Evolutionary conservation across 2,329 filamentous ascomycete genomes (phyloP), one percentile per base, ranked within the genome.

Genomic region (Ophiocordyceps australis): DNA sequence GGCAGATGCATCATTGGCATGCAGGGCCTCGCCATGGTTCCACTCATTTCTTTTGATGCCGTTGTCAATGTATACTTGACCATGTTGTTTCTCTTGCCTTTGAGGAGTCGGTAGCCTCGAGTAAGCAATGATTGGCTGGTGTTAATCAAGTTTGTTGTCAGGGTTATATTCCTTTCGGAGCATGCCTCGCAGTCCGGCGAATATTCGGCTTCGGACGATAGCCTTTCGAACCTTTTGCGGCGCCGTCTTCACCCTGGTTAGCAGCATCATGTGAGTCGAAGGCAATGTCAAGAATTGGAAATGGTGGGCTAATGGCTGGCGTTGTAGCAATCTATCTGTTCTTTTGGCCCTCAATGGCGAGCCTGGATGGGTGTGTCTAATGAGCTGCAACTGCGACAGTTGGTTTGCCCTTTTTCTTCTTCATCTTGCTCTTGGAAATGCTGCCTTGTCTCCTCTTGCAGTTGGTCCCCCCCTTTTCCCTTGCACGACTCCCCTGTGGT

Each of bases 361-460:
- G 38, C 67, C 63, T 3, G 69, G 62, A 4, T 75, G 69, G 68
- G 57, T 75, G 3, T 75, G 68, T 35, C 54, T 75, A 4, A 67
- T 72, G 50, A 68, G 65, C 37, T 76, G 70, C 39, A 74, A 74
- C 37, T 55, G 58, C 32, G 70, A 75, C 39, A 61, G 67, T 28
- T 14, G n/a, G 27, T 47, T 15, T 17, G 30, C 12, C 16, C 12
- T 11, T 23, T 15, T 22, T 7, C 13, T 10, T 3, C 6, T 9
- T 10, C 9, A 12, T 4, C 9, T 16, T 9, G 11, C 24, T 15
- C 2, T 15, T 21, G n/a, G n/a, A n/a, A n/a, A n/a, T n/a, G n/a
- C 17, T 19, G 17, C 17, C 17, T 11, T 14, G 3, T 15, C 9
- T 26, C 13, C 19, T n/a, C 18, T 16, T 14, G 30, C n/a, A 14